Base-by-base conservation (phyloP, 2,329 filamentous ascomycete species). In the Cytospora chrysosperma region DNA sequence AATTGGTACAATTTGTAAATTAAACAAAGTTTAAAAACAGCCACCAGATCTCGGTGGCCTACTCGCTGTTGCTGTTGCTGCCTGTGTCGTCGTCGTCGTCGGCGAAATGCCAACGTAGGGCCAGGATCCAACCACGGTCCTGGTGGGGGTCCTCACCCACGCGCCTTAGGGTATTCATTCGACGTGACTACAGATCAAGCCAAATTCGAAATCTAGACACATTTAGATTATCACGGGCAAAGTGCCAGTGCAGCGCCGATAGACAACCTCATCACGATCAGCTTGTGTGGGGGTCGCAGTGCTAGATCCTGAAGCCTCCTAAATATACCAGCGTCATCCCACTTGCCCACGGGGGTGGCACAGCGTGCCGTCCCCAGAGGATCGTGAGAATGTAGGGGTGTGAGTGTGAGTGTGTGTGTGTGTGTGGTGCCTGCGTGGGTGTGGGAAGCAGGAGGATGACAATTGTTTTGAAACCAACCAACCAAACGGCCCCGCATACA, bases 321-420 rank as follows among this genome's bases (percentile, higher is more conserved):
- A 47, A 54, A 21, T 49, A 52, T 52, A 47, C 40, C 40, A 43
- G 19, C 40, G 58, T 47, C 58, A 60, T 54, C 49, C 57, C 57
- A 53, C 49, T 47, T 51, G 34, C 56, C 43, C 50, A 60, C 50
- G 50, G 50, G 50, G 58, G 50, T 54, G 58, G 50, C 57, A 60
- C 57, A 60, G 50, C 58, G 58, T 47, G 58, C 58, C 58, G 58
- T 60, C 50, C 50, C 49, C 50, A 52, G 47, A 54, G 58, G 58
- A 60, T 54, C 50, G 50, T 40, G 58, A 40, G 40, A 51, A n/a
- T n/a, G n/a, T n/a, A n/a, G n/a, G n/a, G n/a, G n/a, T n/a, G n/a
- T n/a, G n/a, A n/a, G n/a, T n/a, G n/a, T n/a, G n/a, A n/a, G n/a
- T n/a, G 51, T 54, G 58, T 60, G 58, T 60, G 58, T 17, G 49